Percentiles rank a stretch among this genome's conserved stretches.
These are phyloP conservation scores for Diaporthe sp. DNA, from an alignment of 2,329 filamentous ascomycete species.

Conservation along the genomic window DNA sequence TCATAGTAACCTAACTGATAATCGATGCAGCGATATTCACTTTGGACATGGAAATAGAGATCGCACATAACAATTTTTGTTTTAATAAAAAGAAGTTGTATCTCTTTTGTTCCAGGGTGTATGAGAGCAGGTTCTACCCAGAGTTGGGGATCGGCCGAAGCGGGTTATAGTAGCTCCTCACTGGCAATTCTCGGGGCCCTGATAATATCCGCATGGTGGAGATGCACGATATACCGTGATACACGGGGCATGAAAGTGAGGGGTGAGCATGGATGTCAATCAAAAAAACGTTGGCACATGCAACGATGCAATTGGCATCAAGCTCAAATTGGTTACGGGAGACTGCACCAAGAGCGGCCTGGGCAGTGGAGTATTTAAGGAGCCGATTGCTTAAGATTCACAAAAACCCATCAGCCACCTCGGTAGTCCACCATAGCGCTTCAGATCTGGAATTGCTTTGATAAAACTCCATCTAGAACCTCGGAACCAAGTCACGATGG, in stretches of 20 bases:
- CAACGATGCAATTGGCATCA: not conserved
- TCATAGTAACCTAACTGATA: not conserved
- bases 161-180: constrained; percentile 20
- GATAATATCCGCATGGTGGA: not conserved
- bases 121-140: not conserved
- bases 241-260: constrained; percentile 3
- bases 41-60: not conserved
- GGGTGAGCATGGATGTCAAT: constrained; percentile 5
- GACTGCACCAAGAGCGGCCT: not conserved
- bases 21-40: not conserved
- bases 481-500: not conserved
- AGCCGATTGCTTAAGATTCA: not conserved
- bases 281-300: not conserved
- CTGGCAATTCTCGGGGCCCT: not conserved
- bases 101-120: not conserved
- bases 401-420: not conserved
- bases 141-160: not conserved
- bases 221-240: not conserved
- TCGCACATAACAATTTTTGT: not conserved
- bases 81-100: not conserved
- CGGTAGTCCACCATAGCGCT: not conserved
- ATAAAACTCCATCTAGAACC: not conserved
- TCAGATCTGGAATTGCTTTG: not conserved
- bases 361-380: not conserved
- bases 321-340: not conserved